Evolutionary conservation across 2,329 filamentous ascomycete genomes (phyloP).

Genomic region (Zarea fungicola): DNA sequence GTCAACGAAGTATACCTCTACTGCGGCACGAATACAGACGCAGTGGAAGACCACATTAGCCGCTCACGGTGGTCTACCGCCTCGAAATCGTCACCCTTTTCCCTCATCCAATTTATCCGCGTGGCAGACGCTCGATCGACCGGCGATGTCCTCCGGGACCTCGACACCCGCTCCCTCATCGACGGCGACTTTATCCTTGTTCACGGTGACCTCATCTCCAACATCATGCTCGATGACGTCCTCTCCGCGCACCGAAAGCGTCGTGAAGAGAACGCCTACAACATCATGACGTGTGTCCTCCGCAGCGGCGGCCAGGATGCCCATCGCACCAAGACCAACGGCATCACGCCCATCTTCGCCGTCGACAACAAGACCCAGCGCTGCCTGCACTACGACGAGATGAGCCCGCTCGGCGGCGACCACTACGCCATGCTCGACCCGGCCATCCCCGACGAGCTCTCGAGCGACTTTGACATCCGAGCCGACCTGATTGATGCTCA

Average conservation of each 20-base stretch:
- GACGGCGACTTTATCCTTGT: conserved; percentile 88
- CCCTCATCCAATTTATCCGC: conserved; percentile 75
- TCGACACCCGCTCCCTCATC: conserved; percentile 81
- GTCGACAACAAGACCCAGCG: conserved; percentile 74
- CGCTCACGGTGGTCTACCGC: conserved; percentile 65
- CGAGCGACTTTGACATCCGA: conserved; percentile 71
- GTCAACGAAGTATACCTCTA: conserved; percentile 95
- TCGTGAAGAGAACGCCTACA: conserved; percentile 79
- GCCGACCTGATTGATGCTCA: conserved; percentile 88
- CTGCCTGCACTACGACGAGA: conserved; percentile 92
- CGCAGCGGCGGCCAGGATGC: conserved; percentile 64
- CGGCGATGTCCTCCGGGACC: conserved; percentile 89
- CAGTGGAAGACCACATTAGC: conserved; percentile 81
- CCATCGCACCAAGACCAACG: conserved; percentile 73
- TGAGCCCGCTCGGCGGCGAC: conserved; percentile 61
- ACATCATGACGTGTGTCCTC: conserved; percentile 95
- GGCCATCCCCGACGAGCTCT: conserved; percentile 66
- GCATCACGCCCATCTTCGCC: conserved; percentile 76
- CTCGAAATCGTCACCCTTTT: conserved; percentile 60
- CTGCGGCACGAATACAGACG: conserved; percentile 78
- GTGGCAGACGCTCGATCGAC: conserved; percentile 78
- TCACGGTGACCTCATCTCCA: conserved; percentile 88
- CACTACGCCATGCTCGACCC: conserved; percentile 69
- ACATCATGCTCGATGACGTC: conserved; percentile 75
- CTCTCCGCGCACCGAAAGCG: conserved; percentile 75